These are phyloP conservation scores for Tetraselmis chui DNA, from an alignment of 139 green algal species.

Conservation along the genomic window DNA sequence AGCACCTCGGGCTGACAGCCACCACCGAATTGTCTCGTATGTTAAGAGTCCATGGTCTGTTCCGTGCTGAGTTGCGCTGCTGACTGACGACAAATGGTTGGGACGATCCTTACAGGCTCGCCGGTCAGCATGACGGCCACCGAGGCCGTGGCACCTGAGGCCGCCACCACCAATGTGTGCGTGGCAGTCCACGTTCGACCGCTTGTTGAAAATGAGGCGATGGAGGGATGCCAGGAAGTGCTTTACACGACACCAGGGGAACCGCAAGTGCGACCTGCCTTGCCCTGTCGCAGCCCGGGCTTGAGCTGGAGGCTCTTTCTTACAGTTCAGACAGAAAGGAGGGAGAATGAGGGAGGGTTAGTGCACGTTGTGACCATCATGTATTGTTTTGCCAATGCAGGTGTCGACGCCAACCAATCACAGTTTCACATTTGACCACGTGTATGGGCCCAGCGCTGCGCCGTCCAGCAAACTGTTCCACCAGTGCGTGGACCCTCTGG, in stretches of 20 bases:
- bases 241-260: conserved; percentile 56
- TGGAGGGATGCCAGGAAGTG: conserved; percentile 55
- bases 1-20: too few species aligned
- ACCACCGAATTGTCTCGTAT: too few species aligned
- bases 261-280: conserved; percentile 55
- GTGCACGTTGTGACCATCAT: background rate
- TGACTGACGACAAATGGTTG: too few species aligned
- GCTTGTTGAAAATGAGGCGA: conserved; percentile 61
- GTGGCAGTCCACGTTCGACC: conserved; percentile 84
- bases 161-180: conserved; percentile 12
- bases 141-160: background rate
- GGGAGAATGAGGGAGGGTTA: too few species aligned
- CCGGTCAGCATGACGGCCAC: background rate
- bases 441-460: conserved; percentile 54
- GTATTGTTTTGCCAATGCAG: background rate
- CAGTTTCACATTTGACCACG: conserved; percentile 75
- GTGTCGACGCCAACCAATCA: conserved; percentile 25
- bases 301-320: too few species aligned
- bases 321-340: too few species aligned
- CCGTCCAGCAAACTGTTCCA: conserved; percentile 47
- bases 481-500: conserved; percentile 68
- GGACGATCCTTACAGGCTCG: too few species aligned
- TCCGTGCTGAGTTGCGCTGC: too few species aligned
- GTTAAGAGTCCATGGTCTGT: too few species aligned
- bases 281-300: too few species aligned